Evolutionary conservation across 495 filamentous ascomycete species (phyloP).

Genomic region (Lepraria neglecta): DNA sequence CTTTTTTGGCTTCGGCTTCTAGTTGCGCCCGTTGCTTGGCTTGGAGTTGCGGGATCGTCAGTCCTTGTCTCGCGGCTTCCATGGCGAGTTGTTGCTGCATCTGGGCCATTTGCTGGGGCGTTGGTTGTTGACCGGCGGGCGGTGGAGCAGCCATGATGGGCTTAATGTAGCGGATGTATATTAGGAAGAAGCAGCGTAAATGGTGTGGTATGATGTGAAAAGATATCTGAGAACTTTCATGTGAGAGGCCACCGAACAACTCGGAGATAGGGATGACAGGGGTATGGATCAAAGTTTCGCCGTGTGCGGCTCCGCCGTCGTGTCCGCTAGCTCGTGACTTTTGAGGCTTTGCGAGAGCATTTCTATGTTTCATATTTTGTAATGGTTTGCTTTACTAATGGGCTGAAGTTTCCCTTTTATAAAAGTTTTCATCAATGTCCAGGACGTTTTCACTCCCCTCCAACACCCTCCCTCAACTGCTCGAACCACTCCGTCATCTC

Average conservation of each 20-base stretch:
- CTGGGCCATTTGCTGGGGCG: slow-evolving; percentile 72
- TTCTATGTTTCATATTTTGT: neutral
- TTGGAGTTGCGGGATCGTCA: slow-evolving; percentile 69
- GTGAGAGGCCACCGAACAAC: slow-evolving; percentile 12
- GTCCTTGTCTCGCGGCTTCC: slow-evolving; percentile 66
- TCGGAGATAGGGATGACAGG: slow-evolving; percentile 9
- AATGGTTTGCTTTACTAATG: no score
- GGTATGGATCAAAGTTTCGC: slow-evolving; percentile 1
- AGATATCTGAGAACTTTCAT: neutral
- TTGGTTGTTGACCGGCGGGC: slow-evolving; percentile 56
- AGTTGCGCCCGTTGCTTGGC: slow-evolving; percentile 50
- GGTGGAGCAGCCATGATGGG: slow-evolving; percentile 41
- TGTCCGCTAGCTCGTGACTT: neutral
- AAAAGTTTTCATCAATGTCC: neutral
- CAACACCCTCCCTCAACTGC: slow-evolving; percentile 23
- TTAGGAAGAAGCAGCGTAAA: neutral
- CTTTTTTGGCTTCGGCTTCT: slow-evolving; percentile 58
- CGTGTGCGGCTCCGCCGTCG: neutral
- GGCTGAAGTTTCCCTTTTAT: neutral
- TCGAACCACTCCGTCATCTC: slow-evolving; percentile 27
- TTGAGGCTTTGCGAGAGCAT: neutral
- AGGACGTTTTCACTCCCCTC: slow-evolving; percentile 15
- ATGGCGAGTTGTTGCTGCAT: slow-evolving; percentile 80
- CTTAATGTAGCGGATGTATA: slow-evolving; percentile 30
- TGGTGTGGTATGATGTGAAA: neutral